These are phyloP conservation scores for Suillus americanus DNA, from an alignment of 768 basidiomycete species.

Conservation along the genomic window DNA sequence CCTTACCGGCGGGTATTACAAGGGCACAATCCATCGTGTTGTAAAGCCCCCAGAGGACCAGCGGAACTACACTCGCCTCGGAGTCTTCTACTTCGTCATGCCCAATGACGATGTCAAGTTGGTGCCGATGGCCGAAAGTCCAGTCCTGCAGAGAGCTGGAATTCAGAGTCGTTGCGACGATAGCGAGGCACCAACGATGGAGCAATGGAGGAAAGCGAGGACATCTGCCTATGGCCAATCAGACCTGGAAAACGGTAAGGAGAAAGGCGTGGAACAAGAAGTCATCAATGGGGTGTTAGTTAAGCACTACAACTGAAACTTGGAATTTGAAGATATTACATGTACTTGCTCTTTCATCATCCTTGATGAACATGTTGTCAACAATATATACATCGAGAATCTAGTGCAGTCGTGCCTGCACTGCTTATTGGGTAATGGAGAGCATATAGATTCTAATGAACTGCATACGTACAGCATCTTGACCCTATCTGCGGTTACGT, in stretches of 20 bases:
- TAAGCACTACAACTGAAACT: constrained; percentile 51
- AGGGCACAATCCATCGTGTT: constrained; percentile 60
- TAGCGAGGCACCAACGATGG: constrained; percentile 48
- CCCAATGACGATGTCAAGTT: constrained; percentile 50
- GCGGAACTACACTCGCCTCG: constrained; percentile 46
- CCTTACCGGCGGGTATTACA: constrained; percentile 60
- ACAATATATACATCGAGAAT: not conserved
- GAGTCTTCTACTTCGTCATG: constrained; percentile 58
- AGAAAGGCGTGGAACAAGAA: constrained; percentile 53
- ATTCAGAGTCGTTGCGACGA: constrained; percentile 38
- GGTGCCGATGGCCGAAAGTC: constrained; percentile 44
- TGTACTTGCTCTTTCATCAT: constrained; percentile 5
- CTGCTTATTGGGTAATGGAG: not conserved
- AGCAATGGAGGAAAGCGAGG: constrained; percentile 50
- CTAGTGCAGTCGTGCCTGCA: not conserved
- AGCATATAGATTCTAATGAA: not conserved
- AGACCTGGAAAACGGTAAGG: constrained; percentile 39
- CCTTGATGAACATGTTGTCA: not conserved
- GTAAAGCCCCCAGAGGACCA: constrained; percentile 60
- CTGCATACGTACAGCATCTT: not conserved
- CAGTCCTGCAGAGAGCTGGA: constrained; percentile 46
- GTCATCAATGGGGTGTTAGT: constrained; percentile 53
- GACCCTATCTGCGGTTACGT: constrained; percentile 23
- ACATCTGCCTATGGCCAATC: constrained; percentile 52
- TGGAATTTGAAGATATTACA: constrained; percentile 22